These are phyloP conservation scores for Fusarium pseudoanthophilum DNA, from an alignment of 2,329 filamentous ascomycete species.

Conservation along the genomic window DNA sequence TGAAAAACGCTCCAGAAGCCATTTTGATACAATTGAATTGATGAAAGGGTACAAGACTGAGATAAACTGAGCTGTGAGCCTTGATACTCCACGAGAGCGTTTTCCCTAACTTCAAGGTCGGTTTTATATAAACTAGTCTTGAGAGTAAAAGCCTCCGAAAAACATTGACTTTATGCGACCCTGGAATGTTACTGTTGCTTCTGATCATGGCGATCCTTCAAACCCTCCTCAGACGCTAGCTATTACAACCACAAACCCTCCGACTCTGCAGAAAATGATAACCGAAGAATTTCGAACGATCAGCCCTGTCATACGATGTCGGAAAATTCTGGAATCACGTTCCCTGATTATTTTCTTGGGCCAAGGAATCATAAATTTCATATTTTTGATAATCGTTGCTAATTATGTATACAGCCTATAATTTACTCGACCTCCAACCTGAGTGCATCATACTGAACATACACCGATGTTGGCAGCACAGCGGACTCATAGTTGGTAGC, in stretches of 20 bases:
- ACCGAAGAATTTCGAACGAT: neutral
- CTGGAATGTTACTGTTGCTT: neutral
- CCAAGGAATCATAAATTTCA: neutral
- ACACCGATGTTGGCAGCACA: constrained; percentile 63
- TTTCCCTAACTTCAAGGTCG: neutral
- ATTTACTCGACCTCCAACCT: constrained; percentile 62
- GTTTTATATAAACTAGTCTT: constrained; percentile 5
- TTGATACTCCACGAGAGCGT: neutral
- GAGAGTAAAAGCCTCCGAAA: constrained; percentile 27
- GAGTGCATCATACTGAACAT: constrained; percentile 74
- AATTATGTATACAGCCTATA: neutral
- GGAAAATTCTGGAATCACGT: neutral
- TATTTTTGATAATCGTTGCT: neutral
- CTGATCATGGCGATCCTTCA: constrained; percentile 15
- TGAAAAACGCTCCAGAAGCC: constrained; percentile 53
- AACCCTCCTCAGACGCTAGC: neutral
- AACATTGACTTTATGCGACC: neutral
- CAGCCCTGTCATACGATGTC: constrained; percentile 21
- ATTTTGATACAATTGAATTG: constrained; percentile 37
- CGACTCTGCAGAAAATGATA: constrained; percentile 15
- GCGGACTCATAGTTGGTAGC: constrained; percentile 69
- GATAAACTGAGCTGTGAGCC: neutral
- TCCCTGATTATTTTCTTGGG: constrained; percentile 16
- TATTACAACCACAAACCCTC: constrained; percentile 24
- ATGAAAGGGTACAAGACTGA: neutral